Evolutionary conservation across 805 yeast genomes (phyloP), one percentile per base, ranked within the genome.

Genomic region (Debaryomyces prosopidis): DNA sequence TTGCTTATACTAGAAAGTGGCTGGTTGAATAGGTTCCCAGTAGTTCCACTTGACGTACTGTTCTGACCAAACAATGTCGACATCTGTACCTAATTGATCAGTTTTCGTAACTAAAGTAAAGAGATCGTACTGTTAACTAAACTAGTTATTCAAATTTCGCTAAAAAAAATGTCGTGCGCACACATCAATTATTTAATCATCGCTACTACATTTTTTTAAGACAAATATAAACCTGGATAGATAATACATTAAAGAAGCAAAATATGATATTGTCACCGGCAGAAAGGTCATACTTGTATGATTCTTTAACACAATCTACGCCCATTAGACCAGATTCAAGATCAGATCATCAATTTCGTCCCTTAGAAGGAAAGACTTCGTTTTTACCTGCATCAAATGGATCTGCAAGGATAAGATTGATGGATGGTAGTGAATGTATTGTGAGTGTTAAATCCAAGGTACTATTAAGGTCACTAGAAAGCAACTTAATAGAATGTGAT

Each of bases 351-450:
- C 97, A 90, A 63, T 87, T 87, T 59, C 77, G 97, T 52, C 96
- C 97, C 0, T 66, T 94, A 39, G 95, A 89, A 58, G 87, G 96
- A 3, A 82, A 81, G 11, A 82, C 88, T 6, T 85, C 85, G 40
- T 86, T 92, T 55, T 73, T 94, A 47, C 94, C 96, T 0, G 80
- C 84, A 42, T 87, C 97, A 3, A 89, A 92, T 66, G 99, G 99
- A 11, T 90, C 97, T 2, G 86, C 97, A 0, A 78, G 96, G 68
- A 80, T 92, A 15, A 77, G 90, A 51, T 78, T 89, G 28, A 77
- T 87, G 40, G 98, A 92, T 64, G 98, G 99, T 17, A 81, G 89
- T 49, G 98, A 94, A 66, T 89, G 96, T 56, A 85, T 94, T 28
- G 92, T 89, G 4, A 94, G 97, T 58, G 78, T 92, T 39, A 94